Conservation (phyloP, 345 rosid genomes). For the Eucalyptus dawsonii region DNA sequence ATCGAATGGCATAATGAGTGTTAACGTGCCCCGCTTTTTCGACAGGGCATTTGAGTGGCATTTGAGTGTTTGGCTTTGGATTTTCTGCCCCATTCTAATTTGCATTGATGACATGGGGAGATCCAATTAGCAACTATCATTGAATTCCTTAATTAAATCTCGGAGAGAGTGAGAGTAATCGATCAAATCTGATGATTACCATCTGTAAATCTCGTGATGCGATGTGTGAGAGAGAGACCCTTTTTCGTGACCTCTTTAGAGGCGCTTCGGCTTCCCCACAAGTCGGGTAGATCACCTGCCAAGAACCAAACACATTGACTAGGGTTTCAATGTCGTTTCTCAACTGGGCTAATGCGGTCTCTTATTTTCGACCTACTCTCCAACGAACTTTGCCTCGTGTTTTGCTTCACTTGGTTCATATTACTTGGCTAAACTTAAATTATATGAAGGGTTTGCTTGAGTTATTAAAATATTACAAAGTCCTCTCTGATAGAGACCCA, state of each 20-base stretch:
- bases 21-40: conserved; percentile 36
- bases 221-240: background rate
- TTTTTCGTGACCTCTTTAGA: conserved; percentile 17
- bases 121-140: background rate
- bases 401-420: background rate
- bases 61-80: background rate
- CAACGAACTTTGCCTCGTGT: conserved; percentile 5
- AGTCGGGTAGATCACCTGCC: conserved; percentile 4
- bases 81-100: background rate
- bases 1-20: conserved; percentile 32
- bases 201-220: background rate
- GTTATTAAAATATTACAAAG: background rate
- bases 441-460: background rate
- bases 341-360: background rate
- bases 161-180: background rate
- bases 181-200: background rate
- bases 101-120: background rate
- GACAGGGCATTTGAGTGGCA: conserved; percentile 19
- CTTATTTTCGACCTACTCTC: conserved; percentile 5
- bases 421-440: background rate
- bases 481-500: background rate
- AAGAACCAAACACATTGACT: background rate
- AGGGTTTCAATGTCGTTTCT: background rate
- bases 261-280: background rate
- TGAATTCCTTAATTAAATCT: background rate